Evolutionary conservation across 805 yeast species (phyloP), one percentile per base, ranked within the genome.

Genomic region (Ogataea wickerhamii): DNA sequence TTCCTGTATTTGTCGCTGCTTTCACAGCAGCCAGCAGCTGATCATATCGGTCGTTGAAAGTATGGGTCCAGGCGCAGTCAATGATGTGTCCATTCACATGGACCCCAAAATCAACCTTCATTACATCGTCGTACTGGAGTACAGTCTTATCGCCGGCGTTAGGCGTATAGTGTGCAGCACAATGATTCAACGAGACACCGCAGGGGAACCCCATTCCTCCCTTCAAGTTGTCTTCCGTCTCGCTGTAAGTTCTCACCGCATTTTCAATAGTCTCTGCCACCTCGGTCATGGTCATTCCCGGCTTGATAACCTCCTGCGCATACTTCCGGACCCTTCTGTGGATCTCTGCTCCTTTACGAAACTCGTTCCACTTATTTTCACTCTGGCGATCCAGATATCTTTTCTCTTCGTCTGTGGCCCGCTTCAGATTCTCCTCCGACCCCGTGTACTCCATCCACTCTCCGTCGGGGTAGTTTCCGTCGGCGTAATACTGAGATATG

Each of bases 201-300:
- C 97, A 88, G 35, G 99, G 99, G 73, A 93, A 93, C 5, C 98
- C 99, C 53, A 89, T 78, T 27, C 99, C 99, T 13, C 87, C 93
- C 44, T 74, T 71, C 21, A 75, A 72, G 29, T 78, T 71, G 52
- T 80, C 82, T 35, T 82, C 82, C 0, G 62, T 57, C 16, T 55
- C 63, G 12, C 88, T 73, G 51, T 82, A 78, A 4, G 79, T 74
- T 51, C 98, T 74, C 6, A 85, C 83, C 0, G 91, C 76, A 56
- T 87, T 77, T 63, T 93, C 99, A 52, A 93, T 83, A 43, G 80
- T 70, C 57, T 93, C 87, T 10, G 96, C 96, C 50, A 93, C 78
- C 45, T 88, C 95, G 18, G 78, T 83, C 77, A 88, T 83, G 11
- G 85, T 66, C 95, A 89, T 85, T 17, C 98, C 98, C 0, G 98